Percentiles rank a stretch among this genome's conserved stretches.
Conservation (phyloP, 768 basidiomycete species). For the Lactifluus subvellereus region DNA sequence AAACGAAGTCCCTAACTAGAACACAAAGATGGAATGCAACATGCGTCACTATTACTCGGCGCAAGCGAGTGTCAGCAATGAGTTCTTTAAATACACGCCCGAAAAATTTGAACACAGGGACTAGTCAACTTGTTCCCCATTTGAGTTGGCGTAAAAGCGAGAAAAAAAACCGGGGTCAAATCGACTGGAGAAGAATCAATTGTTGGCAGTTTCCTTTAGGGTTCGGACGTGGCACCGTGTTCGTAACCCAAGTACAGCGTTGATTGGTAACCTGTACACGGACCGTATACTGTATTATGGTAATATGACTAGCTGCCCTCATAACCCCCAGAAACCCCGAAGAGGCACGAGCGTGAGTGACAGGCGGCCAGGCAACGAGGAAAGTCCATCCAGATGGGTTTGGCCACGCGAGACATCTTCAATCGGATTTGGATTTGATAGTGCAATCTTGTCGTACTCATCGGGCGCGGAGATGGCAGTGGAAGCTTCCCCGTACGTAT, state of each 20-base stretch:
- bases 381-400: background rate
- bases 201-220: background rate
- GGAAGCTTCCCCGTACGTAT: constrained; percentile 4
- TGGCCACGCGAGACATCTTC: background rate
- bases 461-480: constrained; percentile 1
- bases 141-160: background rate
- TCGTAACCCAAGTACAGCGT: background rate
- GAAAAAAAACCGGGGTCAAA: background rate
- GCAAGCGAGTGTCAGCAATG: background rate
- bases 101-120: background rate
- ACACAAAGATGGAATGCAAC: background rate
- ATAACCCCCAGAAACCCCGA: background rate
- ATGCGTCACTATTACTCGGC: background rate
- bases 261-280: background rate
- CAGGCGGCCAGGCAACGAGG: constrained; percentile 2
- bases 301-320: background rate
- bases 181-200: background rate
- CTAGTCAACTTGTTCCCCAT: constrained; percentile 2
- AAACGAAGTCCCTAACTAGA: constrained; percentile 10
- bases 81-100: background rate
- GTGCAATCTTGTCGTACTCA: background rate
- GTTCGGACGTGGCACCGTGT: background rate
- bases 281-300: background rate
- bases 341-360: background rate
- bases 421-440: constrained; percentile 1